These are phyloP conservation scores for Rhododendron ovatum DNA, from an alignment of 148 eudicot species.

Conservation along the genomic window DNA sequence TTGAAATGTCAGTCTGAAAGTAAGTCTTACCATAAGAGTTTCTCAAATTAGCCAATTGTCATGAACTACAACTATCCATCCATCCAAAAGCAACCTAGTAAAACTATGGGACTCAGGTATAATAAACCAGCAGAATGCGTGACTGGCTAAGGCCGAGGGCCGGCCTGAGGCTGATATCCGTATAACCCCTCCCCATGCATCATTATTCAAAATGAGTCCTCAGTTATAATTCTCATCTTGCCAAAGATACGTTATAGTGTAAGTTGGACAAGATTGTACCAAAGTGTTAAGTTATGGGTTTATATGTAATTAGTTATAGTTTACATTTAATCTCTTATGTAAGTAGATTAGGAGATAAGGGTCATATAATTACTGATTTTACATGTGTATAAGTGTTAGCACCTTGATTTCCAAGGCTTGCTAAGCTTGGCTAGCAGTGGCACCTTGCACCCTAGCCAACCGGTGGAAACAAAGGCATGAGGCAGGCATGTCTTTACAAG, in stretches of 20 bases:
- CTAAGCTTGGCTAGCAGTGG: too few species aligned
- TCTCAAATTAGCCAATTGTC: neutral
- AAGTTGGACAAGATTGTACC: neutral
- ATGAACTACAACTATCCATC: neutral
- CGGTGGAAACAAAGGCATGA: too few species aligned
- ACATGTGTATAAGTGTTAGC: too few species aligned
- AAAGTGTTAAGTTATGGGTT: too few species aligned
- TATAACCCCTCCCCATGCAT: neutral
- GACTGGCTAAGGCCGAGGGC: neutral
- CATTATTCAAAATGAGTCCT: neutral
- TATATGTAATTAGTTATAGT: too few species aligned
- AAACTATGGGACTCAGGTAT: neutral
- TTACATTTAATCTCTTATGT: too few species aligned
- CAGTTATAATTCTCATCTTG: neutral
- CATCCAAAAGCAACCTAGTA: neutral
- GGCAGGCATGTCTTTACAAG: too few species aligned
- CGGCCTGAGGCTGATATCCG: too few species aligned
- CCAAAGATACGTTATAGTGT: neutral
- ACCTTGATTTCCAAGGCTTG: too few species aligned
- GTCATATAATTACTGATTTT: too few species aligned
- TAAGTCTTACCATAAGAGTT: neutral
- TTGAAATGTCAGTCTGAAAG: neutral
- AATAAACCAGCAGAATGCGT: neutral
- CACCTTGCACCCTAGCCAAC: too few species aligned
- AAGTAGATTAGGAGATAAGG: too few species aligned